Base-by-base conservation (phyloP, 768 basidiomycete genomes). In the Boletus subparvulus region DNA sequence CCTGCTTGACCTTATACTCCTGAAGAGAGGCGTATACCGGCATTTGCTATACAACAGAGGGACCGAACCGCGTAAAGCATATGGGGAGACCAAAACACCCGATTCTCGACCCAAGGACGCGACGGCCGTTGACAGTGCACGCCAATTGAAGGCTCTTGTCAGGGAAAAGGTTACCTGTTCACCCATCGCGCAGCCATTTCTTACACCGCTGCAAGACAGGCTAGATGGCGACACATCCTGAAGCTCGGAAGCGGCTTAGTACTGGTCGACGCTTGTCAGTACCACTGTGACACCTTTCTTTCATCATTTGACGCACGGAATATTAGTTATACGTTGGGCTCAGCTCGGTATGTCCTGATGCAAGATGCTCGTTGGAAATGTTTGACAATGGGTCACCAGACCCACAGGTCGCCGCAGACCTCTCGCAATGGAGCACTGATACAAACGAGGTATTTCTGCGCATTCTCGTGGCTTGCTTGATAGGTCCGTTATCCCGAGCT, bases 11-110 rank as follows among this genome's bases (percentile, higher is more conserved):
- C 78, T 94, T 2, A 87, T 94, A 49, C 78, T 94, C 24, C 78
- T 94, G 24, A 93, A 93, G 70, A 74, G 87, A 37, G 91, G 83
- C 13, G 92, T 93, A 4, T 93, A 88, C 66, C 79, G 87, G 17
- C 92, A 94, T 72, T 71, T 94, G 17, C 73, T 94, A 32, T 94
- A 88, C 64, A 94, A 94, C 65, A 78, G 90, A 46, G 90, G 87
- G 6, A 74, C 84, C 0, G 81, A 82, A 47, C 88, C 90, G 0
- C 75, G 85, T 59, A 78, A 77, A 60, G 71, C 75, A 36, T 62
- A 67, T 54, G 40, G 70, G 57, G 60, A 59, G 50, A 51, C 37
- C 17, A 64, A 46, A 13, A 17, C 7, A 17, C 9, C n/a, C 1
- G 24, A 46, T 13, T 3, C 51, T 19, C 32, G 40, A 41, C 5